Evolutionary conservation across 768 basidiomycete species (phyloP).

Genomic region (Auricularia auricula-judae): DNA sequence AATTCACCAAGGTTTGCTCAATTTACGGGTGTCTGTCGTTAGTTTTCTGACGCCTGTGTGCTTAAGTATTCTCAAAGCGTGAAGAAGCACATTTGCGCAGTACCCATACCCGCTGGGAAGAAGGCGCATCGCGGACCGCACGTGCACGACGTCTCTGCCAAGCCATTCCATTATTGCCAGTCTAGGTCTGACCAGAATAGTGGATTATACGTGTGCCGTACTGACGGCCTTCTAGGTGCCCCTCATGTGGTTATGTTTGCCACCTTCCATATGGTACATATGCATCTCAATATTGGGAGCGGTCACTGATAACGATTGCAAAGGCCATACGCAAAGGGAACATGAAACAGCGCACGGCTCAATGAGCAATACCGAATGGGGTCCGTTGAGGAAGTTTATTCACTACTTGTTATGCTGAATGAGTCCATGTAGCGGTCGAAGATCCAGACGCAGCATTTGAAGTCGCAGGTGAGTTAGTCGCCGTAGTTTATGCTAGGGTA

Average conservation of each 20-base stretch:
- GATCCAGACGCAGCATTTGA: slow-evolving; percentile 38
- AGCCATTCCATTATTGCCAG: slow-evolving; percentile 46
- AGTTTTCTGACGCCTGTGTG: background rate
- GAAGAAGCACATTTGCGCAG: slow-evolving; percentile 39
- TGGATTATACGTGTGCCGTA: too few relatives aligned
- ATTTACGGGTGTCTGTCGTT: background rate
- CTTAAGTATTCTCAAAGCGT: slow-evolving; percentile 45
- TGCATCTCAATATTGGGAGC: too few relatives aligned
- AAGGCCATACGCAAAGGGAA: slow-evolving; percentile 48
- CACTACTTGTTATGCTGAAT: background rate
- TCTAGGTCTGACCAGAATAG: slow-evolving; percentile 19
- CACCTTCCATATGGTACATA: slow-evolving; percentile 26
- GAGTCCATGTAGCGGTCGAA: slow-evolving; percentile 33
- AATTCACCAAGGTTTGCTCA: slow-evolving; percentile 47
- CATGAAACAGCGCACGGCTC: slow-evolving; percentile 50
- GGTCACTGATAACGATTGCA: too few relatives aligned
- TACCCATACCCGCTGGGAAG: slow-evolving; percentile 32
- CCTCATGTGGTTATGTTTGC: slow-evolving; percentile 47
- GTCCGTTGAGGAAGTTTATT: background rate
- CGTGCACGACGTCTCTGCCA: slow-evolving; percentile 32
- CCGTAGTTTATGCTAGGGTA: too few relatives aligned
- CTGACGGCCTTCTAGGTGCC: slow-evolving; percentile 27
- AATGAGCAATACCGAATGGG: background rate
- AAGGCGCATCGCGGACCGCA: slow-evolving; percentile 36
- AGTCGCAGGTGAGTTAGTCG: slow-evolving; percentile 27